A percentile compares a stretch with the other conserved stretches of the same genome.
Evolutionary conservation across 441 rosid genomes (phyloP).

Genomic region (Arabidopsis hybrid): DNA sequence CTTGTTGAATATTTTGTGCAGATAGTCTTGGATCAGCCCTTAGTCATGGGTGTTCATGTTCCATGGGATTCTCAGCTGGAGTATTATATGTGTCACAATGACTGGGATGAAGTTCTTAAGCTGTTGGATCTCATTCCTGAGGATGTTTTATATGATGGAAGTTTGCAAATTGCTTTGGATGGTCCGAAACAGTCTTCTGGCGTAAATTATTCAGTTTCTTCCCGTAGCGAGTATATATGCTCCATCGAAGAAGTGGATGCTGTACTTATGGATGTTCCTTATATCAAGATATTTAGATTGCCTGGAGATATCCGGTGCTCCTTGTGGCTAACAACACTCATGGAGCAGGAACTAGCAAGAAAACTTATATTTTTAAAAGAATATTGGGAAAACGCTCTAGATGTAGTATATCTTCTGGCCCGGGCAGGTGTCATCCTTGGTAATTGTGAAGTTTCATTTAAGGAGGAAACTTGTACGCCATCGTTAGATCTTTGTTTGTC

Average conservation of each 20-base stretch:
- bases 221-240: constrained; percentile 63
- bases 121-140: constrained; percentile 82
- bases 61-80: constrained; percentile 97
- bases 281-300: constrained; percentile 72
- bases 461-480: constrained; percentile 55
- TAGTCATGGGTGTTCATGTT: constrained; percentile 93
- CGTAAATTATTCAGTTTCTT: constrained; percentile 48
- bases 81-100: constrained; percentile 86
- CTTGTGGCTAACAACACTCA: constrained; percentile 72
- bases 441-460: constrained; percentile 51
- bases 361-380: constrained; percentile 84
- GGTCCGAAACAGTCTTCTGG: constrained; percentile 59
- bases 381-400: constrained; percentile 87
- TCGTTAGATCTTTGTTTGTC: constrained; percentile 59
- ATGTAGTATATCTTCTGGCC: constrained; percentile 79
- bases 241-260: constrained; percentile 87
- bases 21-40: constrained; percentile 98
- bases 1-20: constrained; percentile 50
- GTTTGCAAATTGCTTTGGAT: constrained; percentile 82
- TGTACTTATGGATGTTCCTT: constrained; percentile 86
- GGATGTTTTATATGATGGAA: constrained; percentile 74
- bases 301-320: constrained; percentile 68
- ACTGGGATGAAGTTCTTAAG: constrained; percentile 93
- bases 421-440: constrained; percentile 77
- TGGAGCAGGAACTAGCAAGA: constrained; percentile 93